Evolutionary conservation across 441 rosid genomes (phyloP).

Genomic region (Euphorbia celastroides): DNA sequence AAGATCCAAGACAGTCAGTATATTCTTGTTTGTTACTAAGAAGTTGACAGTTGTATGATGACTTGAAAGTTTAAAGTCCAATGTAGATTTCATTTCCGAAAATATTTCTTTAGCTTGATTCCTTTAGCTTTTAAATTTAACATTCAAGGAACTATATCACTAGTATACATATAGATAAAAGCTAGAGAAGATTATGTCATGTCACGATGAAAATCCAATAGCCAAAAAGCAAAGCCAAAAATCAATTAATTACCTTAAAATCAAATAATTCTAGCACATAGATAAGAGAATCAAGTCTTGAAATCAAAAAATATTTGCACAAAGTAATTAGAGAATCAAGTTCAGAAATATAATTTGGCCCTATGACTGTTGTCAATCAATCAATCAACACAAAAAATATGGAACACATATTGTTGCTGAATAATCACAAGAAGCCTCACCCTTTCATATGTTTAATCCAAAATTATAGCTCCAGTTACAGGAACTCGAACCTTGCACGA

Average conservation of each 20-base stretch:
- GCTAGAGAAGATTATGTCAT: background rate
- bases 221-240: background rate
- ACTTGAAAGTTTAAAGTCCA: no score
- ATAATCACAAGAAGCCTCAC: conserved; percentile 35
- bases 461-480: conserved; percentile 90
- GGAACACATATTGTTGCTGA: background rate
- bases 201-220: background rate
- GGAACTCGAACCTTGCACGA: conserved; percentile 98
- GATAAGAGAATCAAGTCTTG: conserved; percentile 1
- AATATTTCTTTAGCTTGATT: no score
- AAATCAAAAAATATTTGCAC: background rate
- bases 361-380: background rate
- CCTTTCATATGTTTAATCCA: conserved; percentile 91
- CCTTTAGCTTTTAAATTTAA: background rate
- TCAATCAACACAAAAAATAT: background rate
- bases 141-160: background rate
- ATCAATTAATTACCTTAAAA: background rate
- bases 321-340: background rate
- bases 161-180: background rate
- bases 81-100: no score
- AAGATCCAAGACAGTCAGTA: no score
- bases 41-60: no score
- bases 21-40: no score
- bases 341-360: background rate
- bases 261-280: background rate